Percentiles rank a stretch among this genome's conserved stretches.
Evolutionary conservation across 1,284 basidiomycete genomes (phyloP).

Genomic region (Austropuccinia psidii): DNA sequence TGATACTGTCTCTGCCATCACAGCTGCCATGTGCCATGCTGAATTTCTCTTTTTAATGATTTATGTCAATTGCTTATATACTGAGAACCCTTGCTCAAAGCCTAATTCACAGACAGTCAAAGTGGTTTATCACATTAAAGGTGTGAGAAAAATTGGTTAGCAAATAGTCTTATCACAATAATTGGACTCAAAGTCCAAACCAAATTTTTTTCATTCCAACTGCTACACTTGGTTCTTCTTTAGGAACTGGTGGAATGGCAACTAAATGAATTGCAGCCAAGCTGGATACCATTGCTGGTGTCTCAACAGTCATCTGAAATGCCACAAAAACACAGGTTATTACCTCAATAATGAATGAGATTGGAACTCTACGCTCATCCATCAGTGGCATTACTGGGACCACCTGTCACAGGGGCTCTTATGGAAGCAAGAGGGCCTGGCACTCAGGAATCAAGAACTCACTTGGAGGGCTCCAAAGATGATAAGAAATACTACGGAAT

Average conservation of each 20-base stretch:
- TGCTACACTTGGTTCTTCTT: slow-evolving; percentile 76
- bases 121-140: slow-evolving; percentile 71
- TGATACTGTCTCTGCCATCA: slow-evolving; percentile 93
- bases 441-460: too few relatives aligned
- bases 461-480: too few relatives aligned
- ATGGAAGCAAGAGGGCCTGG: too few relatives aligned
- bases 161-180: too few relatives aligned
- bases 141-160: slow-evolving; percentile 70
- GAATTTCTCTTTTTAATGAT: slow-evolving; percentile 95
- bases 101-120: slow-evolving; percentile 71
- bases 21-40: slow-evolving; percentile 91
- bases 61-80: slow-evolving; percentile 93
- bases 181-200: too few relatives aligned
- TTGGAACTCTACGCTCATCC: background rate
- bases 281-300: slow-evolving; percentile 89
- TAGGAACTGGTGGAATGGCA: slow-evolving; percentile 98
- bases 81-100: slow-evolving; percentile 85
- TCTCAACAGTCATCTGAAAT: slow-evolving; percentile 83
- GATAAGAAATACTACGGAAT: too few relatives aligned
- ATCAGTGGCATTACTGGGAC: background rate
- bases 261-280: slow-evolving; percentile 98
- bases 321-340: slow-evolving; percentile 11
- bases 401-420: background rate
- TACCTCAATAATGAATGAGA: background rate
- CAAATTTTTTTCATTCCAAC: slow-evolving; percentile 64